Conservation (phyloP, 305 asterid genomes). For the Fraxinus baroniana region DNA sequence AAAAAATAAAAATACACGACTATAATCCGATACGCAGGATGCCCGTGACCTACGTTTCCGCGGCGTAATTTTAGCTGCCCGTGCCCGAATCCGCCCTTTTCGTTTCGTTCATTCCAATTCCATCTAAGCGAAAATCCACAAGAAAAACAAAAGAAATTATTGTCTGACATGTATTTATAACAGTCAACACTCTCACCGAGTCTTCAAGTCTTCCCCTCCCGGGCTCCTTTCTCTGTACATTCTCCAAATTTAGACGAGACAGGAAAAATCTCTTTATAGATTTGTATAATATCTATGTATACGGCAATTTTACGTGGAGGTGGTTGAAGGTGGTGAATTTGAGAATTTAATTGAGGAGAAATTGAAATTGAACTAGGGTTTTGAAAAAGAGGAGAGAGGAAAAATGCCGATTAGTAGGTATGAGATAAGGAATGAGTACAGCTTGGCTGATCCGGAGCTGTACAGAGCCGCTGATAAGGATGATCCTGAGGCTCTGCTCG, state of each 20-base stretch:
- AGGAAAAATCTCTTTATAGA: background rate
- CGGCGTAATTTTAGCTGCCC: background rate
- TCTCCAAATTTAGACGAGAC: background rate
- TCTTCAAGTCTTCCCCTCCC: background rate
- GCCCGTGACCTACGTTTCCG: background rate
- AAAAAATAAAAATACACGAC: background rate
- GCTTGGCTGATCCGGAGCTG: slow-evolving; percentile 91
- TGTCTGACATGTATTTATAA: background rate
- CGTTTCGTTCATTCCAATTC: background rate
- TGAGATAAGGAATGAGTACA: slow-evolving; percentile 83
- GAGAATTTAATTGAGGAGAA: background rate
- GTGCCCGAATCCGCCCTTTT: background rate
- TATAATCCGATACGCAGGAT: background rate
- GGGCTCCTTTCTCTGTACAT: background rate
- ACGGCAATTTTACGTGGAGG: slow-evolving; percentile 27
- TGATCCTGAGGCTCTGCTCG: slow-evolving; percentile 98
- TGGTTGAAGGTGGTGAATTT: slow-evolving; percentile 44
- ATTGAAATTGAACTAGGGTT: slow-evolving; percentile 41
- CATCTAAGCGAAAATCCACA: background rate
- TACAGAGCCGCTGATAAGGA: slow-evolving; percentile 84
- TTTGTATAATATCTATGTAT: background rate
- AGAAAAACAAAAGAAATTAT: no score
- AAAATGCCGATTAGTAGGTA: slow-evolving; percentile 86
- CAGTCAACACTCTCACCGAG: background rate
- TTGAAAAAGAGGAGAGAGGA: background rate